phyloP scores from a whole-genome alignment of 2,329 filamentous ascomycete genomes.

The Hypoxylon sp. region DNA sequence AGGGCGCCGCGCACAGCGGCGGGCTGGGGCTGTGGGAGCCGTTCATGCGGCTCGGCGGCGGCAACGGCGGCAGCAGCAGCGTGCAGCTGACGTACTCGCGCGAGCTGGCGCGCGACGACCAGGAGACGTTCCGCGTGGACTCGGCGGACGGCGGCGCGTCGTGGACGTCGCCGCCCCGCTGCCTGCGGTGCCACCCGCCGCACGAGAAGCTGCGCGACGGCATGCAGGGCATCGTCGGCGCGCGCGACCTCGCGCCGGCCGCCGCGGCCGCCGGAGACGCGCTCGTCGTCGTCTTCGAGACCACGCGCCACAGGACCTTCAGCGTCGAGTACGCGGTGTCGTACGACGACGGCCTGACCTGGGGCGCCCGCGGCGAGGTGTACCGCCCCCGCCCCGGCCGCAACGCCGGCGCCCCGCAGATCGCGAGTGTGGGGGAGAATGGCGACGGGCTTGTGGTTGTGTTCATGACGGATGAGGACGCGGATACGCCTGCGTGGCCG shows the following conservation, averaged over 20 bases:
- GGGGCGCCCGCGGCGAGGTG: constrained; percentile 51
- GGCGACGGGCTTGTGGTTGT: constrained; percentile 52
- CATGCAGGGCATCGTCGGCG: constrained; percentile 53
- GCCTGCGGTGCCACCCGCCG: constrained; percentile 48
- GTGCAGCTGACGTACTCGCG: constrained; percentile 57
- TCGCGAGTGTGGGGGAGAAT: constrained; percentile 50
- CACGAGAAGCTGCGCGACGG: constrained; percentile 51
- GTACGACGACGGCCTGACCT: constrained; percentile 53
- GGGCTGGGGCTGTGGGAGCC: constrained; percentile 60
- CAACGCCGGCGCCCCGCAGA: constrained; percentile 56
- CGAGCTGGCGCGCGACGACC: constrained; percentile 55
- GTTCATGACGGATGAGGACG: constrained; percentile 58
- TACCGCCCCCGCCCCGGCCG: constrained; percentile 49
- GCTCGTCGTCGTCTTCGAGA: constrained; percentile 57
- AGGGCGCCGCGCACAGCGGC: constrained; percentile 48
- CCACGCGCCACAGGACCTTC: constrained; percentile 51
- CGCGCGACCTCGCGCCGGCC: constrained; percentile 37
- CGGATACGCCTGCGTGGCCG: constrained; percentile 48
- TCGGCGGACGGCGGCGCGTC: constrained; percentile 53
- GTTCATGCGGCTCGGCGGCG: constrained; percentile 53
- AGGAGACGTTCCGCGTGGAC: constrained; percentile 57
- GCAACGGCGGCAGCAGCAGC: constrained; percentile 43
- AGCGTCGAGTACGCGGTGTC: constrained; percentile 55
- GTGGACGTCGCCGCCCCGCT: constrained; percentile 51
- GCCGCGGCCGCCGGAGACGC: constrained; percentile 46